Evolutionary conservation across 805 yeast species (phyloP).

Genomic region (Spathaspora gorwiae): DNA sequence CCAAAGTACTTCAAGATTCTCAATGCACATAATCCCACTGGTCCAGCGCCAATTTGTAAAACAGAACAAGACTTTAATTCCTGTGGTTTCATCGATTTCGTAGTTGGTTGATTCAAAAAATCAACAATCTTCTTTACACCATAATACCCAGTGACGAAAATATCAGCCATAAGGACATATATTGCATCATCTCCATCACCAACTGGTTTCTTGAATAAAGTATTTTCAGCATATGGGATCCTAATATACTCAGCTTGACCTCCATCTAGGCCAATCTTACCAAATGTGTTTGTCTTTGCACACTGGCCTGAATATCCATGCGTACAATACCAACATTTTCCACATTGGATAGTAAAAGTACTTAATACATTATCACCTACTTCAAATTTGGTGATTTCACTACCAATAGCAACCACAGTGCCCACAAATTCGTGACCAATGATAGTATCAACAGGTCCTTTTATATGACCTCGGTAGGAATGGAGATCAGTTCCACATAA

Average conservation of each 20-base stretch:
- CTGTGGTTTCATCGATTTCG: conserved; percentile 17
- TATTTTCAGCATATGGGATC: conserved; percentile 53
- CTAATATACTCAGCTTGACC: conserved; percentile 61
- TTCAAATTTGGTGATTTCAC: conserved; percentile 23
- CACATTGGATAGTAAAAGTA: conserved; percentile 55
- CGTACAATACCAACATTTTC: conserved; percentile 54
- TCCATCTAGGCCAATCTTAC: conserved; percentile 53
- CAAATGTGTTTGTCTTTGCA: conserved; percentile 51
- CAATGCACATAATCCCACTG: conserved; percentile 54
- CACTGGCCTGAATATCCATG: conserved; percentile 55
- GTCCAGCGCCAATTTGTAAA: conserved; percentile 58
- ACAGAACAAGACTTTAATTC: conserved; percentile 17
- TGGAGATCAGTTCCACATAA: conserved; percentile 56
- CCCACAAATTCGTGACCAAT: conserved; percentile 55
- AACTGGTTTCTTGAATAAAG: conserved; percentile 42
- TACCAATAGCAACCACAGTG: conserved; percentile 37
- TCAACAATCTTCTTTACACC: conserved; percentile 51
- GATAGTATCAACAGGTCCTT: conserved; percentile 33
- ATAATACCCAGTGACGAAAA: conserved; percentile 59
- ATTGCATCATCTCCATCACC: conserved; percentile 37
- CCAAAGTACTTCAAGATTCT: conserved; percentile 42
- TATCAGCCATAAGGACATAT: conserved; percentile 57
- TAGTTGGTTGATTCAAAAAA: conserved; percentile 22
- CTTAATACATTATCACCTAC: conserved; percentile 46
- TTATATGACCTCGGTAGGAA: conserved; percentile 48